Base-by-base conservation (phyloP, 2,329 filamentous ascomycete species). In the Microascus cirrosus region DNA sequence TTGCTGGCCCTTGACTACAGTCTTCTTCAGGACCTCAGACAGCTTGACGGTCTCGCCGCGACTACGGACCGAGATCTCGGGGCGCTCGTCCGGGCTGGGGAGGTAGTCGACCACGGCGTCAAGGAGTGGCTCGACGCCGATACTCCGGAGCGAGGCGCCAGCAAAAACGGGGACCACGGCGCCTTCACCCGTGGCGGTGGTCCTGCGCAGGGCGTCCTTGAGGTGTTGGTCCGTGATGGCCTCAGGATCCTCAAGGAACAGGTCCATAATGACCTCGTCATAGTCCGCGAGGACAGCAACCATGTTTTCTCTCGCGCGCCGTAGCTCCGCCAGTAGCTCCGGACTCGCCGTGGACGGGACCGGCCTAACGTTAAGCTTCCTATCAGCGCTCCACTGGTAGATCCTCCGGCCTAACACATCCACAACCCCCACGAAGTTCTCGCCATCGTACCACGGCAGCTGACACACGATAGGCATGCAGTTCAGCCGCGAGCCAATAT, bases 391-490 rank as follows among this genome's bases (percentile, higher is more conserved):
- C 85, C 93, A 97, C 59, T 83, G 78, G 60, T 96, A 80, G 3
- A 85, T 90, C 52, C 86, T 80, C 13, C 90, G 77, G 60, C 87
- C 82, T 57, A 97, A 79, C 45, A 89, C 84, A 73, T 99, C 93
- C 45, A 90, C 89, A 28, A 97, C 82, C 28, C 94, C 94, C 25
- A 85, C 82, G 64, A 97, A 87, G 6, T 82, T 79, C 8, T 90
- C 89, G 60, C 87, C 86, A 5, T 89, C 83, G 83, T 92, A 97
- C 90, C 92, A 96, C 0, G 94, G 94, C 61, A 97, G 92, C 66
- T 96, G 92, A 66, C 93, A 96, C 10, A 97, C 85, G 15, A 94
- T 84, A 2, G 94, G 94, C 86, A 89, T 95, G 1, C 86, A 88
- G 60, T 84, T 82, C 22, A 99, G 77, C 57, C 90, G 82, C 0